phyloP scores from a whole-genome alignment of 208 protist genomes.

The Phytomonas serpens region DNA sequence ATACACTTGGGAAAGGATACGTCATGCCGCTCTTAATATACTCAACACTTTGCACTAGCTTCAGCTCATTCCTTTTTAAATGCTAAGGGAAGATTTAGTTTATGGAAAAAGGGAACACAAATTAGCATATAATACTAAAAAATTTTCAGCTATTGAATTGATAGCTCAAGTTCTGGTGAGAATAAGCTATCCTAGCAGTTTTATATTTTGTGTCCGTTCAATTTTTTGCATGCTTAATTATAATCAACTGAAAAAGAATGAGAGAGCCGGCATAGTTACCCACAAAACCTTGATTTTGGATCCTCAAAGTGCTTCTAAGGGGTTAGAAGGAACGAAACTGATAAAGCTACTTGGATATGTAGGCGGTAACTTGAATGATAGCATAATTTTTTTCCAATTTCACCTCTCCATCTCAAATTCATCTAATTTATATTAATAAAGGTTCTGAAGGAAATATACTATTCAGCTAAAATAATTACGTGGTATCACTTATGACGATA shows the following conservation, averaged over 20 bases:
- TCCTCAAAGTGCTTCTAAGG: neutral
- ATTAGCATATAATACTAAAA: neutral
- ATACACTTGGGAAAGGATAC: neutral
- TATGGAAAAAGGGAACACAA: neutral
- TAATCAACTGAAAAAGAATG: neutral
- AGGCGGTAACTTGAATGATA: neutral
- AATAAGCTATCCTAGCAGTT: slow-evolving; percentile 33
- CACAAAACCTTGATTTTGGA: neutral
- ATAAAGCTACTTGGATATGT: neutral
- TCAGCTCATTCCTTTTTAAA: neutral
- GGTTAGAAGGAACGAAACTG: neutral
- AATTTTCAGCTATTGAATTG: slow-evolving; percentile 14
- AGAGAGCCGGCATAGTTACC: neutral
- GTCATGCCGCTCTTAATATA: neutral
- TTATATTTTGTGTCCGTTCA: slow-evolving; percentile 15
- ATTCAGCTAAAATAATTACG: neutral
- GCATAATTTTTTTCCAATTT: neutral
- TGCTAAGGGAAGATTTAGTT: neutral
- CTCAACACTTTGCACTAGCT: neutral
- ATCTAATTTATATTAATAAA: neutral
- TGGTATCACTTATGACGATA: neutral
- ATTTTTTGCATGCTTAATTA: neutral
- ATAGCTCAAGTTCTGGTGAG: slow-evolving; percentile 50
- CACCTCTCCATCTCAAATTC: neutral
- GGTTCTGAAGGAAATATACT: neutral